A percentile compares a stretch with the other conserved stretches of the same genome.
Evolutionary conservation across 371 early-diverging fungal genomes (phyloP).

Genomic region (Mortierella sp.): DNA sequence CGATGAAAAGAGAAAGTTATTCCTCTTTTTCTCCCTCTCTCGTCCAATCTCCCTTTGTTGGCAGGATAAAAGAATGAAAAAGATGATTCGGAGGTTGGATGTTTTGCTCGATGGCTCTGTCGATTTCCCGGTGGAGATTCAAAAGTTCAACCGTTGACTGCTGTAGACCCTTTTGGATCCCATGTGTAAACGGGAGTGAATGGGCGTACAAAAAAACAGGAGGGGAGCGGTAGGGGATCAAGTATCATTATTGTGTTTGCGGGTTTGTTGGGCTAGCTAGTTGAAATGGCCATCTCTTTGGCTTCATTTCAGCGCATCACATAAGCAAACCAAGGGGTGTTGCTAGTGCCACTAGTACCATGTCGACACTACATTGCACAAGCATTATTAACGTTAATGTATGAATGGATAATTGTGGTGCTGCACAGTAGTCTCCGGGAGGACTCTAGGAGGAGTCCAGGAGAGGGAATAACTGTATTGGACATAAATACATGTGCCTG

Average conservation of each 20-base stretch:
- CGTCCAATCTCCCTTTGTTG: not conserved
- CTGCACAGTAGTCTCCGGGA: no score
- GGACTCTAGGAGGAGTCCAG: not conserved
- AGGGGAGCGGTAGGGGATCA: not conserved
- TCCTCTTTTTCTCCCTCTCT: not conserved
- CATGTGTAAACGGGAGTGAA: not conserved
- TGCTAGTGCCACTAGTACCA: not conserved
- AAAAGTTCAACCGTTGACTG: not conserved
- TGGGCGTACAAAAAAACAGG: not conserved
- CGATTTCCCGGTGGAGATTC: constrained; percentile 3
- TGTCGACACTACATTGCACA: not conserved
- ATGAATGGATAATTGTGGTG: no score
- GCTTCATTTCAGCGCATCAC: constrained; percentile 1
- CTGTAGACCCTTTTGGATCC: constrained; percentile 3
- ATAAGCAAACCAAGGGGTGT: not conserved
- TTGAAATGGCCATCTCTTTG: not conserved
- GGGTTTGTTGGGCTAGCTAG: not conserved
- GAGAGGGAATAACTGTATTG: not conserved
- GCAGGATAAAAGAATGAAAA: not conserved
- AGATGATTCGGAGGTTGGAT: constrained; percentile 10
- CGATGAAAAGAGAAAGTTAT: no score
- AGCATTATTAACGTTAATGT: not conserved
- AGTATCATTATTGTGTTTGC: not conserved
- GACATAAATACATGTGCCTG: not conserved
- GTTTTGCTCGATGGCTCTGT: not conserved